phyloP scores from a whole-genome alignment of 495 filamentous ascomycete species.

The Podospora bellae-mahoneyi region DNA sequence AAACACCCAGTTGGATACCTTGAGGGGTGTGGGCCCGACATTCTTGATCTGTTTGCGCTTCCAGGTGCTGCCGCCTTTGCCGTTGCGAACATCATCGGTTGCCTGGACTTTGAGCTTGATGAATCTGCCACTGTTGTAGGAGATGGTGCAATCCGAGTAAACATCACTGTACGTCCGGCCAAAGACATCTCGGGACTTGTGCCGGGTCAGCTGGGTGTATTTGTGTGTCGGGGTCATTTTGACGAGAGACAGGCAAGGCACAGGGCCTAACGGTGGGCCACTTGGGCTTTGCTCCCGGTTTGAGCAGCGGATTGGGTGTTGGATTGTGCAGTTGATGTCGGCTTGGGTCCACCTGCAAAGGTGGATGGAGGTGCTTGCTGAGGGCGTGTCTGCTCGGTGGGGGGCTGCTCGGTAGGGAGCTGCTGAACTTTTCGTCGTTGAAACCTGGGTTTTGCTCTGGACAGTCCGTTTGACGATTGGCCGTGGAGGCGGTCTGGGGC shows the following conservation, averaged over 20 bases:
- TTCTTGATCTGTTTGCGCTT: neutral
- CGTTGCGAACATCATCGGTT: conserved; percentile 3
- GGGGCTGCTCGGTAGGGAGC: neutral
- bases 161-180: neutral
- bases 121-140: neutral
- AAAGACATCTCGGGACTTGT: conserved; percentile 2
- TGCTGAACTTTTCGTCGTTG: neutral
- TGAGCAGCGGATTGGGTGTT: neutral
- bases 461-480: neutral
- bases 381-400: neutral
- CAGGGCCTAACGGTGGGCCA: neutral
- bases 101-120: conserved; percentile 3
- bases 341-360: neutral
- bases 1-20: conserved; percentile 2
- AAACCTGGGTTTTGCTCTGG: conserved; percentile 3
- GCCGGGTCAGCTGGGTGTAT: neutral
- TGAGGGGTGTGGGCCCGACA: neutral
- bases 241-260: neutral
- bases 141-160: conserved; percentile 1
- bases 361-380: neutral
- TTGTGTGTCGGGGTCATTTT: neutral
- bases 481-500: neutral
- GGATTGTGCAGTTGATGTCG: neutral
- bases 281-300: neutral
- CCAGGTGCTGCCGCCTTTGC: neutral